Conservation (phyloP, 495 filamentous ascomycete species). For the Podospora comata region DNA sequence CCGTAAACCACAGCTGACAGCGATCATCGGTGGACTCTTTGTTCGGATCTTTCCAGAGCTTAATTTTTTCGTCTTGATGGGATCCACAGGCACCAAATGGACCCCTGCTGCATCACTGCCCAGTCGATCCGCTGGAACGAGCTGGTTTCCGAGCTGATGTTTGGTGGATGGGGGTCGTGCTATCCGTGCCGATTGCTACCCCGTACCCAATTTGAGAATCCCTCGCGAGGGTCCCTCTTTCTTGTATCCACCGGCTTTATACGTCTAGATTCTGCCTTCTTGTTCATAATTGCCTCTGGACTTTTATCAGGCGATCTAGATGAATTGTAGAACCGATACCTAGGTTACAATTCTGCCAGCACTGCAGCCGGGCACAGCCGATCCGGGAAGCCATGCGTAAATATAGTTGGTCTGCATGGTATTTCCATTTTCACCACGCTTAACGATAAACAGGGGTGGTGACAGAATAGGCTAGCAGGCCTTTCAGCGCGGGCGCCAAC, state of each 20-base stretch:
- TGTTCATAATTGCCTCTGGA: neutral
- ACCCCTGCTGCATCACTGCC: conserved; percentile 1
- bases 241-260: neutral
- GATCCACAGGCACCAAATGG: neutral
- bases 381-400: neutral
- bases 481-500: conserved; percentile 1
- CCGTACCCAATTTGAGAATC: neutral
- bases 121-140: neutral
- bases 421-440: neutral
- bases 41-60: neutral
- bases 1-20: neutral
- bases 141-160: neutral
- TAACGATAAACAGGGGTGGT: neutral
- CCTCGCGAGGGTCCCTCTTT: neutral
- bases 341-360: neutral
- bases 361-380: neutral
- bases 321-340: neutral
- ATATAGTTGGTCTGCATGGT: neutral
- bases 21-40: no score
- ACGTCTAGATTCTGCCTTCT: neutral
- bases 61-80: conserved; percentile 7
- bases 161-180: conserved; percentile 2
- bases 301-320: neutral
- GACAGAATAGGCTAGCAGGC: neutral
- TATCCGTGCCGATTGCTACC: conserved; percentile 2